These are phyloP conservation scores for Backusella liffmaniae DNA, from an alignment of 192 early-diverging fungal species.

Conservation along the genomic window DNA sequence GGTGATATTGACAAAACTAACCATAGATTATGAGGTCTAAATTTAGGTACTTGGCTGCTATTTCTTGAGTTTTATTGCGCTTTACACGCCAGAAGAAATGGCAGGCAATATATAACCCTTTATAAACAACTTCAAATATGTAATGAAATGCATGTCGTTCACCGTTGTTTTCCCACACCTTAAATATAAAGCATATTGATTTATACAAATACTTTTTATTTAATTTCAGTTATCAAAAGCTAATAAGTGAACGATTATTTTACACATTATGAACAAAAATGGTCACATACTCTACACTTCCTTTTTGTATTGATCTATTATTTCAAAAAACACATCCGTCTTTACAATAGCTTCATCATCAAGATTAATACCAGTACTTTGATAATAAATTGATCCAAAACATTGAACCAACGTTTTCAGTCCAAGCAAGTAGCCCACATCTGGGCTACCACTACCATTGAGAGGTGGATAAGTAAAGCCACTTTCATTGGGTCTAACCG, in stretches of 20 bases:
- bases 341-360: background rate
- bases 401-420: conserved; percentile 65
- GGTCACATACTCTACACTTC: background rate
- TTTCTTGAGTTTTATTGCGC: too few relatives aligned
- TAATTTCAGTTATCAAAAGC: background rate
- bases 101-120: too few relatives aligned
- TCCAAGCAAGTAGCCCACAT: conserved; percentile 78
- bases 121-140: too few relatives aligned
- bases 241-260: background rate
- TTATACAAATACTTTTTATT: background rate
- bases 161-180: too few relatives aligned
- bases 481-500: conserved; percentile 58
- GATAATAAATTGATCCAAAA: conserved; percentile 63
- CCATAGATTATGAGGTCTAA: background rate
- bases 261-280: background rate
- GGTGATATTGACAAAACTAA: background rate
- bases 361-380: conserved; percentile 22
- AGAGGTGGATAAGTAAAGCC: conserved; percentile 42
- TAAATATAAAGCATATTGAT: background rate
- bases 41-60: background rate
- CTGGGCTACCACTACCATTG: conserved; percentile 47
- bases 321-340: background rate
- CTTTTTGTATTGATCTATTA: background rate
- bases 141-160: too few relatives aligned
- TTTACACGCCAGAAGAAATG: too few relatives aligned